Conservation (phyloP, 2,329 filamentous ascomycete genomes). For the Macrophomina phaseolina region DNA sequence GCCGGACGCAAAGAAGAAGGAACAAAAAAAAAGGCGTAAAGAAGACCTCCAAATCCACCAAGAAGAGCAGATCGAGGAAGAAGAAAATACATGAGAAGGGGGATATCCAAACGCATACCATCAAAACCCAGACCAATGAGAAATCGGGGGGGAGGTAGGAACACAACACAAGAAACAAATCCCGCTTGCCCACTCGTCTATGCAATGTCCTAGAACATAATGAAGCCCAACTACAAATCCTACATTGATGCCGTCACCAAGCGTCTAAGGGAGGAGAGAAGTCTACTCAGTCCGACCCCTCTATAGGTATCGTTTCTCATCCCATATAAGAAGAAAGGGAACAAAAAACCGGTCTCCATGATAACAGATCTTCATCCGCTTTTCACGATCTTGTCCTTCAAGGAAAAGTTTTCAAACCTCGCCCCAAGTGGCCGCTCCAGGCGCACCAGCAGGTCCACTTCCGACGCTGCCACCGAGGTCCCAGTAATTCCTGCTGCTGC, state of each 20-base stretch:
- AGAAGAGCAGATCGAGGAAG: neutral
- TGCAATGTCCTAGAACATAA: neutral
- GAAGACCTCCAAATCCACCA: neutral
- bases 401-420: neutral
- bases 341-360: neutral
- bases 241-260: neutral
- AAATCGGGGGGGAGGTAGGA: neutral
- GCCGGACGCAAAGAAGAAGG: neutral
- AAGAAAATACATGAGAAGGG: neutral
- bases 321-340: neutral
- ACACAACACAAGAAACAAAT: neutral
- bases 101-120: neutral
- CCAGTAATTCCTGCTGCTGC: constrained; percentile 87
- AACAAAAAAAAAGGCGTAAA: neutral
- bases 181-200: constrained; percentile 11
- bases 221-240: neutral
- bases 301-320: constrained; percentile 10
- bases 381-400: neutral
- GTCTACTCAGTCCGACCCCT: neutral
- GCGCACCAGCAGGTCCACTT: constrained; percentile 52
- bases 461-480: constrained; percentile 83
- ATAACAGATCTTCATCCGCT: constrained; percentile 15
- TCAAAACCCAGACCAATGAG: neutral
- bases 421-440: constrained; percentile 12
- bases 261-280: constrained; percentile 14